Evolutionary conservation across 1,284 basidiomycete species (phyloP).

Genomic region (Xerocomus nothofagi): DNA sequence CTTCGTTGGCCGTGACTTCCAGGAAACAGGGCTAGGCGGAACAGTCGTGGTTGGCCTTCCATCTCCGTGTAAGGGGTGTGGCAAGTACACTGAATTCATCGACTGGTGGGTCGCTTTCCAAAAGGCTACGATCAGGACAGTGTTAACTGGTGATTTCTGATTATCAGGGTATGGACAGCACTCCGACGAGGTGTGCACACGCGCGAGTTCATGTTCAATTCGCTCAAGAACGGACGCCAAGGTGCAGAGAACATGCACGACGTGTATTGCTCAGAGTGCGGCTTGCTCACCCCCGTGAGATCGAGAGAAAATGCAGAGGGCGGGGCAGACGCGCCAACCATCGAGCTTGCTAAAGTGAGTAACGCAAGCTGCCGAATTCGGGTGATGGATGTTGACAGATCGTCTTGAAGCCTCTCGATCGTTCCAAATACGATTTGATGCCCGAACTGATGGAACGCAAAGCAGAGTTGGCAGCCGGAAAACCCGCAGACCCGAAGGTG

Average conservation of each 20-base stretch:
- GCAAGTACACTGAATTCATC: slow-evolving; percentile 22
- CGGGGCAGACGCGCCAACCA: slow-evolving; percentile 17
- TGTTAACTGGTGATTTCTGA: not conserved
- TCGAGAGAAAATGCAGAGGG: slow-evolving; percentile 18
- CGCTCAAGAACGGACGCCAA: slow-evolving; percentile 17
- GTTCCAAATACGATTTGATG: slow-evolving; percentile 17
- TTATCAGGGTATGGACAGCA: slow-evolving; percentile 22
- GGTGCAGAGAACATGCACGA: slow-evolving; percentile 24
- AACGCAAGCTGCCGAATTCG: too few relatives aligned
- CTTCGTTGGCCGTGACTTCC: slow-evolving; percentile 16
- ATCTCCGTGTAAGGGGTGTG: slow-evolving; percentile 9
- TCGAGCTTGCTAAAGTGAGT: slow-evolving; percentile 13
- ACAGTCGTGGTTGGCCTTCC: slow-evolving; percentile 19
- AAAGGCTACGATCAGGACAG: not conserved
- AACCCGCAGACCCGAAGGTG: not conserved
- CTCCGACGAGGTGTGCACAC: slow-evolving; percentile 21
- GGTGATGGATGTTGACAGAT: not conserved
- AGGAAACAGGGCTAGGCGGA: slow-evolving; percentile 18
- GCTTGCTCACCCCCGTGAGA: slow-evolving; percentile 12
- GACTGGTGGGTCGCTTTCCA: slow-evolving; percentile 12
- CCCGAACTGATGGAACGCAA: slow-evolving; percentile 12
- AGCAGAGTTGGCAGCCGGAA: not conserved
- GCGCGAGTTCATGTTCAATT: slow-evolving; percentile 22
- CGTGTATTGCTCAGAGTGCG: slow-evolving; percentile 25
- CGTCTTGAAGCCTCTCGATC: slow-evolving; percentile 12